Base-by-base conservation (phyloP, 169 alveolate genomes). In the Plasmodium vinckei region DNA sequence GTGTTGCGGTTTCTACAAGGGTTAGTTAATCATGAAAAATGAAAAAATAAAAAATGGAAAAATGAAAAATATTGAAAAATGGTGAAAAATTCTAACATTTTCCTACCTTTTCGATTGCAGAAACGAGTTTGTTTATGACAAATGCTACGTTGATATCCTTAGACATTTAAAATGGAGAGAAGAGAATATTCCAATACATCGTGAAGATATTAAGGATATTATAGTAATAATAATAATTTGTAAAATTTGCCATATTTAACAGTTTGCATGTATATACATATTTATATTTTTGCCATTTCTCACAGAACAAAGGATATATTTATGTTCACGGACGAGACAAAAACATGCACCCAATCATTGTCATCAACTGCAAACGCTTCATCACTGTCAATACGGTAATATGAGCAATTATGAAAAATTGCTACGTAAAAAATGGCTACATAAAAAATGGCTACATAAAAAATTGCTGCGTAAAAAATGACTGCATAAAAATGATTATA, bases 271-370 rank as follows among this genome's bases (percentile, higher is more conserved):
- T 70, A n/a, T 51, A 17, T 71, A n/a, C 25, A 17, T 6, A 1
- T 39, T 72, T 64, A 19, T 15, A 5, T 21, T 56, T 47, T 49
- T 71, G 19, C 2, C 15, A 65, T 39, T 19, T 69, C 13, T 71
- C 12, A 1, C 68, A 92, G 95, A 73, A 92, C 9, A 87, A 88
- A 5, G 96, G 96, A 7, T 87, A 91, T 19, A 69, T 88, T n/a
- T 93, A 93, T 39, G 64, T 93, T 53, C 94, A 91, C 56, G 96
- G 96, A 33, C 57, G 96, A 51, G 96, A 93, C 72, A 89, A 87
- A 59, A 87, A 89, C 19, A 91, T 91, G 94, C 92, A 94, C 53
- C 96, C 96, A 3, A 73, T 93, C 9, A 87, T 93, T n/a, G 82
- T 93, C 15, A 75, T 93, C 15, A 88, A 75, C 33, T 75, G 88